Evolutionary conservation across 345 rosid genomes (phyloP).

Genomic region (Dimocarpus longan): DNA sequence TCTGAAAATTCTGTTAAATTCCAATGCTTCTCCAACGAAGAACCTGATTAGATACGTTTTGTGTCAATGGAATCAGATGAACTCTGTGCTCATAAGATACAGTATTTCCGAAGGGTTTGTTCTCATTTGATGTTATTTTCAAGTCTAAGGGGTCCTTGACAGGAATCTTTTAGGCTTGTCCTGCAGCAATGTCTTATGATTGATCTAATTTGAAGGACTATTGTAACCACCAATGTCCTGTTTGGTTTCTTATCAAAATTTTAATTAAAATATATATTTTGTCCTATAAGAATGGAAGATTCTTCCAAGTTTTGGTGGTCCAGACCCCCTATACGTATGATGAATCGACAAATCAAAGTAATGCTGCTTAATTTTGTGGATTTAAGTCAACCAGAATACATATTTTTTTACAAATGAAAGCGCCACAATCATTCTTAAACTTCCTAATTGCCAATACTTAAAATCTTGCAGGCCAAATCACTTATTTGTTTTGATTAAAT

Average conservation of each 20-base stretch:
- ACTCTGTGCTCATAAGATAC: neutral
- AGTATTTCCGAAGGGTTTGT: neutral
- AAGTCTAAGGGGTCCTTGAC: slow-evolving; percentile 5
- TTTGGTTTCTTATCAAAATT: neutral
- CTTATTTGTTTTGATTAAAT: neutral
- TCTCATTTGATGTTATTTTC: neutral
- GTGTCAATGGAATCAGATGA: neutral
- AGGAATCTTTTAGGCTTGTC: slow-evolving; percentile 14
- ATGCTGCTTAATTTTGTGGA: neutral
- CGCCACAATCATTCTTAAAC: neutral
- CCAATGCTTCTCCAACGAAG: neutral
- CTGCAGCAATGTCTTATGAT: slow-evolving; percentile 1
- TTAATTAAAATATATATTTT: neutral
- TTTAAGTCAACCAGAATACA: neutral
- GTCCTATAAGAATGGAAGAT: neutral
- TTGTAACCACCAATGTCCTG: neutral
- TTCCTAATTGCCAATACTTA: neutral
- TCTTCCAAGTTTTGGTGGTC: neutral
- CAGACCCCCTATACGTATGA: neutral
- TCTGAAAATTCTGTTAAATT: slow-evolving; percentile 10
- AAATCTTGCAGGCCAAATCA: slow-evolving; percentile 5
- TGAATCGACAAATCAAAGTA: neutral
- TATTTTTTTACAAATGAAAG: neutral
- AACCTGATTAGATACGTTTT: neutral
- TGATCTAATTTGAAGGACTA: neutral